A percentile compares a stretch with the other conserved stretches of the same genome.
These are phyloP conservation scores for Xylaria nigripes DNA, from an alignment of 495 filamentous ascomycete genomes.

Conservation along the genomic window DNA sequence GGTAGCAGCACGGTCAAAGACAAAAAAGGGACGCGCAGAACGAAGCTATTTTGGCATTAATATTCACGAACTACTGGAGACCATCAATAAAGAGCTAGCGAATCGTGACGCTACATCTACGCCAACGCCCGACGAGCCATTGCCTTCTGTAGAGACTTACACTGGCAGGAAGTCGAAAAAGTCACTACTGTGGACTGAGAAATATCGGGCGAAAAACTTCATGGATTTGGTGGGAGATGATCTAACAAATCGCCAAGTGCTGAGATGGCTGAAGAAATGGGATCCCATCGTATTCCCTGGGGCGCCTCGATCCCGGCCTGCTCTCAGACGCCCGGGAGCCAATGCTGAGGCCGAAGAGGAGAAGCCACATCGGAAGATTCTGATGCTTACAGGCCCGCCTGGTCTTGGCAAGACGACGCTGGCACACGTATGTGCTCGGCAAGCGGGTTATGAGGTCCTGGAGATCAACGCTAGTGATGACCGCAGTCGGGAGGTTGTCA, in stretches of 20 bases:
- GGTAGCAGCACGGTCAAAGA: conserved; percentile 59
- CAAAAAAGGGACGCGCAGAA: conserved; percentile 61
- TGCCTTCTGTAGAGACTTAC: conserved; percentile 23
- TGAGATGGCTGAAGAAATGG: conserved; percentile 92
- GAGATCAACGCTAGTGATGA: conserved; percentile 86
- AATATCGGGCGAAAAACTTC: conserved; percentile 85
- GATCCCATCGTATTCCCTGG: conserved; percentile 86
- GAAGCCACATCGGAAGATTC: conserved; percentile 69
- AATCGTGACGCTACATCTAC: conserved; percentile 9
- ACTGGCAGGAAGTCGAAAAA: conserved; percentile 37
- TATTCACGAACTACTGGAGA: conserved; percentile 71
- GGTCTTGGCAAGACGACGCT: conserved; percentile 94
- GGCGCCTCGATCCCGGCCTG: conserved; percentile 46
- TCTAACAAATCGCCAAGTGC: conserved; percentile 80
- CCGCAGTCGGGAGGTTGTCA: conserved; percentile 69
- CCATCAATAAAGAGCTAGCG: conserved; percentile 45
- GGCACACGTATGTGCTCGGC: conserved; percentile 89
- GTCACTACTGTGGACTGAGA: conserved; percentile 71
- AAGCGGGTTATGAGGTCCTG: conserved; percentile 91
- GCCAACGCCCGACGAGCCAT: conserved; percentile 20
- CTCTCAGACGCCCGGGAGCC: conserved; percentile 22
- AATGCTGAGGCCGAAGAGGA: conserved; percentile 50
- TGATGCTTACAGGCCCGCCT: conserved; percentile 83
- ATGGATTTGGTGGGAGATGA: conserved; percentile 93
- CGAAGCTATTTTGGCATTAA: conserved; percentile 87